Percentiles rank a stretch among this genome's conserved stretches.
These are phyloP conservation scores for Ensete glaucum DNA, from an alignment of 176 grass and related monocot genomes.

Conservation along the genomic window DNA sequence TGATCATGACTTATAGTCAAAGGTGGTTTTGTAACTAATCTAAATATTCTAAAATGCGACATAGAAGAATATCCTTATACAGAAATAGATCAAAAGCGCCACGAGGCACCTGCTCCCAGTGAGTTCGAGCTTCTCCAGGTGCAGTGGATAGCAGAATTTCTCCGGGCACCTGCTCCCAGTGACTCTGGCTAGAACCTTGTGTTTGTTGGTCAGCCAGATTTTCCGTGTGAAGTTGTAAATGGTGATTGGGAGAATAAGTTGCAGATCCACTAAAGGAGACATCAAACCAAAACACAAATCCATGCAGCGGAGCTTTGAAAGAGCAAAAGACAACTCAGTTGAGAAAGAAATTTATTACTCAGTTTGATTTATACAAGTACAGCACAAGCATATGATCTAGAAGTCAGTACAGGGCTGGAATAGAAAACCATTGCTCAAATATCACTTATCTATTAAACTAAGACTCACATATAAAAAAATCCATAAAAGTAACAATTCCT, in stretches of 20 bases:
- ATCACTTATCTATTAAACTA: not conserved
- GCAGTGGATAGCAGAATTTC: slow-evolving; percentile 83
- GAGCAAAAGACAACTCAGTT: slow-evolving; percentile 9
- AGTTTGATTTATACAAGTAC: not conserved
- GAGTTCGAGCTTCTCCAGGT: slow-evolving; percentile 79
- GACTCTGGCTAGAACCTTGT: slow-evolving; percentile 29
- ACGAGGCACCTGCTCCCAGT: slow-evolving; percentile 85
- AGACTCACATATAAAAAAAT: not conserved
- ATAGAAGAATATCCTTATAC: not conserved
- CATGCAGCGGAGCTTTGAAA: slow-evolving; percentile 74
- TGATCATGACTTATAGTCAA: not conserved
- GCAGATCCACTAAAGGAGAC: slow-evolving; percentile 72
- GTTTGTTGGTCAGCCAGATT: slow-evolving; percentile 26
- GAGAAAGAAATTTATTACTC: not conserved
- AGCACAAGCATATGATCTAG: not conserved
- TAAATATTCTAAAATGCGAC: not conserved
- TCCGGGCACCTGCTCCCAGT: slow-evolving; percentile 43
- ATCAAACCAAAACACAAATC: slow-evolving; percentile 99
- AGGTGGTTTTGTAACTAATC: not conserved
- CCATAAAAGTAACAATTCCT: not conserved
- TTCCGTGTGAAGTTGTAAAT: not conserved
- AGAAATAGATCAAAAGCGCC: too few species aligned
- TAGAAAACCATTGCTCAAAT: not conserved
- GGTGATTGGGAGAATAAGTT: not conserved
- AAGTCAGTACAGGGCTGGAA: not conserved